Evolutionary conservation across 805 yeast species (phyloP), one percentile per base, ranked within the genome.

Genomic region (Candida rishiriensis): DNA sequence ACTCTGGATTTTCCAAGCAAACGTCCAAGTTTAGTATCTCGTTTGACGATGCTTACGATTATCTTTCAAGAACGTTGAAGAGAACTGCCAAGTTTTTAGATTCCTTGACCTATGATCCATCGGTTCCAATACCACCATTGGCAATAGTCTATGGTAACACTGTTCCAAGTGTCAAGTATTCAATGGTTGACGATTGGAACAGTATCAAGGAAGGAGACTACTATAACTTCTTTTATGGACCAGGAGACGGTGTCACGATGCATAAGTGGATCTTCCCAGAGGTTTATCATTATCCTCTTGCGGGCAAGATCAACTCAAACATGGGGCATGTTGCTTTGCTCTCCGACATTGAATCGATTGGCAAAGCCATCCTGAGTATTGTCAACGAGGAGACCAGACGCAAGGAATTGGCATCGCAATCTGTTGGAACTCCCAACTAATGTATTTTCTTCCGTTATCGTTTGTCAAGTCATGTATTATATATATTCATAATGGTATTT

Each of bases 211-310:
- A 75, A 34, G 96, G 96, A 3, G 75, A 79, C 50, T 89, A 85
- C 65, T 79, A 75, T 50, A 83, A 86, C 54, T 84, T 88, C 54
- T 79, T 75, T 54, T 89, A 87, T 56, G 96, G 95, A 0, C 87
- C 88, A 4, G 97, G 97, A 13, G 97, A 90, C 61, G 97, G 97
- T 36, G 97, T 90, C 15, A 88, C 88, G 1, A 86, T 86, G 63
- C 86, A 84, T 52, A 78, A 78, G 50, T 84, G 89, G 85, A 64
- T 86, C 39, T 77, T 89, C 78, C 97, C 97, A 0, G 86, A 84
- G 51, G 52, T 51, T 16, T 73, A 74, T 49, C 95, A 91, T 0
- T 88, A 85, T 56, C 81, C 83, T 3, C 75, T 86, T 2, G 85
- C 74, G 12, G 90, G 84, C 9, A 83, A 81, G 54, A 70, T 86